Base-by-base conservation (phyloP, 2,329 filamentous ascomycete genomes). In the Aspergillus sp. region DNA sequence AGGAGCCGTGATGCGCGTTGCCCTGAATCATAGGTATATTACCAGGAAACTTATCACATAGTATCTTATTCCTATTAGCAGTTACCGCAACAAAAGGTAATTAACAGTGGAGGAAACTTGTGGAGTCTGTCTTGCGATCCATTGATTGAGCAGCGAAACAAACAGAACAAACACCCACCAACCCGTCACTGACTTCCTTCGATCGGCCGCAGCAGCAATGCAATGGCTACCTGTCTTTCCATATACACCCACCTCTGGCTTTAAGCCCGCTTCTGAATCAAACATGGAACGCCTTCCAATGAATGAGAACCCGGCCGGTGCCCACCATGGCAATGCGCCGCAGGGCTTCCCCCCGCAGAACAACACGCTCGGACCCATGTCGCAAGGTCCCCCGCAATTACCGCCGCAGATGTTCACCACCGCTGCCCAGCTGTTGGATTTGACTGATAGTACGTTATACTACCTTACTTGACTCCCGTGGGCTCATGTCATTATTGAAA, bases 341-440 rank as follows among this genome's bases (percentile, higher is more conserved):
- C 72, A 70, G 52, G 68, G 70, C 51, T 68, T 66, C 15, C 58
- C 68, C 15, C 65, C 67, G 51, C 70, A 74, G 51, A 50, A 62
- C 30, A 65, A 74, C 64, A 64, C 64, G 47, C 67, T 74, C 39
- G 73, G 71, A 13, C 68, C 72, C 32, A 66, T 69, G 64, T 66
- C 69, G 19, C 74, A 76, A 49, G 79, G 79, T 3, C 76, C 78
- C 15, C 80, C 80, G 21, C 80, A 82, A 67, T 72, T 82, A 58
- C 80, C 80, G 13, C 93, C 93, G 61, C 94, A 99, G 82, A 97
- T 98, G 90, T 99, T 99, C 80, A 96, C 95, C 17, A 99, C 95
- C 32, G 95, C 95, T 32, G 93, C 95, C 57, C 95, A 98, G 81
- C 83, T 99, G 61, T 82, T 99, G 61, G 95, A 99, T 76, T 84